Evolutionary conservation across 2,329 filamentous ascomycete genomes (phyloP).

Genomic region (Hymenoscyphus occultus): DNA sequence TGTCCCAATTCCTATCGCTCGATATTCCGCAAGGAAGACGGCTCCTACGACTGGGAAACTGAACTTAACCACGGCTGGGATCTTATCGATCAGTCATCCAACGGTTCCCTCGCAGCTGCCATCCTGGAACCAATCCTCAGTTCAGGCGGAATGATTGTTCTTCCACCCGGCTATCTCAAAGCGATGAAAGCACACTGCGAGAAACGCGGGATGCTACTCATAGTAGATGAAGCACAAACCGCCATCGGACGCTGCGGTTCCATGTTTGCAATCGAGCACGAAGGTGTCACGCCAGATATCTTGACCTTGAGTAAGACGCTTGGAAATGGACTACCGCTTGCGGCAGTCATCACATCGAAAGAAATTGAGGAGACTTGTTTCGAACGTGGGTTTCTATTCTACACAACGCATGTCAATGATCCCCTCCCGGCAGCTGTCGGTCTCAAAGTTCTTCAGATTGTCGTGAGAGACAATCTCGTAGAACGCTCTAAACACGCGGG

Average conservation of each 20-base stretch:
- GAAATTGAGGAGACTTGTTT: slow-evolving; percentile 49
- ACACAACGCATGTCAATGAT: slow-evolving; percentile 63
- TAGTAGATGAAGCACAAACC: slow-evolving; percentile 60
- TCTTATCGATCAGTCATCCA: slow-evolving; percentile 53
- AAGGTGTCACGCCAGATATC: slow-evolving; percentile 55
- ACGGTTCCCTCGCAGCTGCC: slow-evolving; percentile 59
- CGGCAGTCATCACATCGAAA: slow-evolving; percentile 53
- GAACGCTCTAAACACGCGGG: slow-evolving; percentile 45
- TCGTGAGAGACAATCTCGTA: slow-evolving; percentile 52
- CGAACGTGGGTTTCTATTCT: slow-evolving; percentile 52
- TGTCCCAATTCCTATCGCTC: slow-evolving; percentile 61
- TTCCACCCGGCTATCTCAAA: slow-evolving; percentile 57
- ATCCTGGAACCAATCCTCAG: slow-evolving; percentile 58
- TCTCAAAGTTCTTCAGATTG: slow-evolving; percentile 59
- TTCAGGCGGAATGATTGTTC: slow-evolving; percentile 55
- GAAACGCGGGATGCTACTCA: slow-evolving; percentile 54
- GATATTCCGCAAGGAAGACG: slow-evolving; percentile 56
- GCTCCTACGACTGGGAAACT: slow-evolving; percentile 62
- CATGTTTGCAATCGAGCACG: slow-evolving; percentile 58
- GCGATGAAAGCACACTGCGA: slow-evolving; percentile 53
- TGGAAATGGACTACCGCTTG: slow-evolving; percentile 57
- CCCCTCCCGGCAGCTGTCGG: slow-evolving; percentile 58
- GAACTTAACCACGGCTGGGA: slow-evolving; percentile 62
- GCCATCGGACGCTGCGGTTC: slow-evolving; percentile 53
- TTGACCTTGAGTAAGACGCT: slow-evolving; percentile 59